Evolutionary conservation across 805 yeast genomes (phyloP), one percentile per base, ranked within the genome.

Genomic region (Zygoascus flipseniorum): DNA sequence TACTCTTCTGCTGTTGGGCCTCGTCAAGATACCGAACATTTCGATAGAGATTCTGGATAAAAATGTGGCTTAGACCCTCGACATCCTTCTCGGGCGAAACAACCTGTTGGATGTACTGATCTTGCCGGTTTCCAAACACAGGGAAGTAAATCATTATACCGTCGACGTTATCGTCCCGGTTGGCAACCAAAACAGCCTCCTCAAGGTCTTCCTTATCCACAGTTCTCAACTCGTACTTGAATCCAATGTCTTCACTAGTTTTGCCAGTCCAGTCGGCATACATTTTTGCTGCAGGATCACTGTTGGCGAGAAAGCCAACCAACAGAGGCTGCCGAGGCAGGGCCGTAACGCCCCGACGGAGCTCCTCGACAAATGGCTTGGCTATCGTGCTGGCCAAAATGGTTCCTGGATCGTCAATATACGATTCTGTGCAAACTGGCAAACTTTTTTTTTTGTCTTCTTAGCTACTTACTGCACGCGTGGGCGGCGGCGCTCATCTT

Each of bases 121-220:
- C 99, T 71, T 93, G 98, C 55, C 87, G 80, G 65, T 88, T 87
- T 2, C 96, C 97, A 70, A 88, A 93, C 2, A 93, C 98, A 0
- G 99, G 99, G 78, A 92, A 93, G 69, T 93, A 93, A 14, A 93
- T 92, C 86, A 93, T 89, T 60, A 93, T 93, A 23, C 98, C 99
- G 65, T 89, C 83, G 42, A 92, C 87, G 0, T 67, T 60, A 52
- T 77, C 80, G 64, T 90, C 92, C 31, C 75, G 73, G 67, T 93
- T 93, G 55, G 98, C 97, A 43, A 78, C 81, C 47, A 89, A 78
- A 56, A 93, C 81, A 32, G 81, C 83, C 60, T 83, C 89, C 68
- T 93, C 99, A 56, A 93, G 75, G 35, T 83, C 85, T 60, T 93
- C 96, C 66, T 86, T 89, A 60, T 78, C 79, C 18, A 85, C 82